phyloP scores from a whole-genome alignment of 148 eudicot species.

The Vaccinium darrowii region DNA sequence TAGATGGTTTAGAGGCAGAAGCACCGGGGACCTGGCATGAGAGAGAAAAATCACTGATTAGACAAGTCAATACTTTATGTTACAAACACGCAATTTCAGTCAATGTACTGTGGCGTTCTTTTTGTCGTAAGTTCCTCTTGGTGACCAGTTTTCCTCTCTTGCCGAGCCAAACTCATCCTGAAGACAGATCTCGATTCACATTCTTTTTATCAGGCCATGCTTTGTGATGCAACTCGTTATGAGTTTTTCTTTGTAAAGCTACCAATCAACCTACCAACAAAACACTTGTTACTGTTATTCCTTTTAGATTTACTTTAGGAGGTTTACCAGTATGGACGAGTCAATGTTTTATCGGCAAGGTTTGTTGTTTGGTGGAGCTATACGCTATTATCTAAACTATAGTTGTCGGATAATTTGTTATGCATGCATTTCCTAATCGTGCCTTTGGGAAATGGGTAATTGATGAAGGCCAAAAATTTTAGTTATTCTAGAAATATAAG shows the following conservation, averaged over 20 bases:
- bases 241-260: not conserved
- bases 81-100: no score
- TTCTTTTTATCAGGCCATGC: not conserved
- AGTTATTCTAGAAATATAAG: no score
- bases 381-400: not conserved
- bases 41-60: not conserved
- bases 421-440: not conserved
- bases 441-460: not conserved
- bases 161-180: conserved; percentile 10
- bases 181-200: not conserved
- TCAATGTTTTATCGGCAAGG: not conserved
- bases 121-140: not conserved
- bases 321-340: not conserved
- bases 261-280: no score
- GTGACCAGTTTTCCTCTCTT: not conserved
- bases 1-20: conserved; percentile 30
- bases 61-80: not conserved
- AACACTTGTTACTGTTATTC: not conserved
- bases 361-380: not conserved
- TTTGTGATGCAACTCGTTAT: not conserved
- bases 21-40: not conserved
- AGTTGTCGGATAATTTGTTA: not conserved
- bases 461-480: no score
- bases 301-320: no score
- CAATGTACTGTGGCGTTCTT: not conserved